Evolutionary conservation across 2,329 filamentous ascomycete genomes (phyloP).

Genomic region (Colletotrichum musicola): DNA sequence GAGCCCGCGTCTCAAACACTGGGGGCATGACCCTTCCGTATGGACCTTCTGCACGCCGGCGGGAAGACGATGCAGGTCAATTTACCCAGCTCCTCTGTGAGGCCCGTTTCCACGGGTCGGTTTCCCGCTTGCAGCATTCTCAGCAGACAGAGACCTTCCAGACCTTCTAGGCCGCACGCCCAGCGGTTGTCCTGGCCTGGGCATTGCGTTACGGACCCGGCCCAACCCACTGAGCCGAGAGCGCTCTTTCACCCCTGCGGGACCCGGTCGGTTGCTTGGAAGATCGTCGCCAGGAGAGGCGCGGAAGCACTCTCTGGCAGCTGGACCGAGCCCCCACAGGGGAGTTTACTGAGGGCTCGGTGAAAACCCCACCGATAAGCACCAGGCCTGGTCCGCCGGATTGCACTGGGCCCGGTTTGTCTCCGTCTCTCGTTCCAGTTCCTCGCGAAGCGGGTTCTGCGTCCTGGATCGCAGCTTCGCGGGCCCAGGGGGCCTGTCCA

Average conservation of each 20-base stretch:
- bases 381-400: slow-evolving; percentile 5
- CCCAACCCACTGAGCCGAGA: slow-evolving; percentile 20
- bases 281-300: slow-evolving; percentile 36
- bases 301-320: slow-evolving; percentile 27
- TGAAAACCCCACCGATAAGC: slow-evolving; percentile 29
- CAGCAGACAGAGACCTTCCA: slow-evolving; percentile 33
- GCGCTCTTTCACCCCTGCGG: slow-evolving; percentile 12
- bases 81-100: slow-evolving; percentile 26
- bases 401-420: slow-evolving; percentile 5
- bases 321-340: slow-evolving; percentile 28
- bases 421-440: slow-evolving; percentile 28
- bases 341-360: slow-evolving; percentile 17
- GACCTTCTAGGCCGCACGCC: slow-evolving; percentile 25
- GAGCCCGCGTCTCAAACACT: slow-evolving; percentile 1
- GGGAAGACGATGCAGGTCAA: slow-evolving; percentile 30
- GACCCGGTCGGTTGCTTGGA: slow-evolving; percentile 25
- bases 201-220: slow-evolving; percentile 25
- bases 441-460: slow-evolving; percentile 22
- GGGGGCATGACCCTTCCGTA: slow-evolving; percentile 23
- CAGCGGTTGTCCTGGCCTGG: slow-evolving; percentile 17
- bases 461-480: slow-evolving; percentile 9
- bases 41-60: slow-evolving; percentile 30
- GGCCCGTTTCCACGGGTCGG: slow-evolving; percentile 13
- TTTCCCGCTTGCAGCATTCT: slow-evolving; percentile 34
- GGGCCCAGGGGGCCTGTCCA: slow-evolving; percentile 1